phyloP scores from a whole-genome alignment of 176 grass and related monocot species.

The Hsuehochloa calcarea region DNA sequence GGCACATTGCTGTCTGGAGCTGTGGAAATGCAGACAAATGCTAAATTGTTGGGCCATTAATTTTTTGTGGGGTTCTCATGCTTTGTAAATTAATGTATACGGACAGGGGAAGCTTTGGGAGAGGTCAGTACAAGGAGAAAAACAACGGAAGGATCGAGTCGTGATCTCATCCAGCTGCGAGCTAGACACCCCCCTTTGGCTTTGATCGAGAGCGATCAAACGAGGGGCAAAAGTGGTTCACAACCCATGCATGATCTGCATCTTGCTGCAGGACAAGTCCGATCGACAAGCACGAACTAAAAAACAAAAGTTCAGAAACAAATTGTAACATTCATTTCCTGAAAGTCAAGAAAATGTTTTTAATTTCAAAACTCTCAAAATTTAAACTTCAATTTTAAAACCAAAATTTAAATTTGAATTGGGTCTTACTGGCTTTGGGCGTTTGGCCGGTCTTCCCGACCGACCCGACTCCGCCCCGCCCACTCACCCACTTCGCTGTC shows the following conservation, averaged over 20 bases:
- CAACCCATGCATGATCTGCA: background rate
- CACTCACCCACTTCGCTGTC: too few species aligned
- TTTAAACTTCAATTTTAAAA: too few species aligned
- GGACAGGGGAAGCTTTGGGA: background rate
- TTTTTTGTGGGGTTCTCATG: background rate
- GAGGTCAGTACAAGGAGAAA: slow-evolving; percentile 11
- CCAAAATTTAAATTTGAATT: too few species aligned
- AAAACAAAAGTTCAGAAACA: background rate
- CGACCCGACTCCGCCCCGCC: too few species aligned
- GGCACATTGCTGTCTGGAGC: background rate
- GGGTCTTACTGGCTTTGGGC: too few species aligned
- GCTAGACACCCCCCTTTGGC: background rate
- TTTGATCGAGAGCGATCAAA: background rate
- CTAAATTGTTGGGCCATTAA: background rate
- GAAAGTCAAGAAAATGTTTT: too few species aligned
- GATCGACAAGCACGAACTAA: background rate
- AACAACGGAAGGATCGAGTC: background rate
- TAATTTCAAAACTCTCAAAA: too few species aligned
- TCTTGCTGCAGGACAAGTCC: background rate
- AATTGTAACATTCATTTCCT: too few species aligned
- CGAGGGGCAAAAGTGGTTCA: background rate
- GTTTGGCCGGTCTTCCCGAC: too few species aligned
- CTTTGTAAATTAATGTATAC: background rate
- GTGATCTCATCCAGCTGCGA: background rate
- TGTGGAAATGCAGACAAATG: slow-evolving; percentile 36